These are phyloP conservation scores for Bryum argenteum DNA, from an alignment of 225 moss, liverwort and hornwort species.

Conservation along the genomic window DNA sequence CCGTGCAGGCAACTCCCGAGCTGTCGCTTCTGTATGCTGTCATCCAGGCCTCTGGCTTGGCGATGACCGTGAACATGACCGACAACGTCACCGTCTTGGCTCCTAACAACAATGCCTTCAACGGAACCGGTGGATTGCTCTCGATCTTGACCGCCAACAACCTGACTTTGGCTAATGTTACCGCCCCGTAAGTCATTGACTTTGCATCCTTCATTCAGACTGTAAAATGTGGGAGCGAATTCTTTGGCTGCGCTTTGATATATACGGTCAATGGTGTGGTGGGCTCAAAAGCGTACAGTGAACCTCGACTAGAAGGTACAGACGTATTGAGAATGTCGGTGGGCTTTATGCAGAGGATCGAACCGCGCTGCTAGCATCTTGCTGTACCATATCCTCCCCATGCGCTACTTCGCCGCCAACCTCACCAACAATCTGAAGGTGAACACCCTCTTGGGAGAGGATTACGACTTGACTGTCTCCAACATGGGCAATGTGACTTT, in stretches of 20 bases:
- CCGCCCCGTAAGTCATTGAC: constrained; percentile 21
- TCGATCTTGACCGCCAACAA: background rate
- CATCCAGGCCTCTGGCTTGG: constrained; percentile 22
- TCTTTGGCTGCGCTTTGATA: too few relatives aligned
- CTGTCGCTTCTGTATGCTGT: constrained; percentile 16
- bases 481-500: constrained; percentile 26
- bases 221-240: too few relatives aligned
- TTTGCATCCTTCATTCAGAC: too few relatives aligned
- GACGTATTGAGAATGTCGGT: too few relatives aligned
- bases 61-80: background rate
- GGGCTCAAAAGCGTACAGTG: too few relatives aligned
- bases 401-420: background rate
- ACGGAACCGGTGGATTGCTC: constrained; percentile 34
- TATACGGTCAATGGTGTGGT: too few relatives aligned
- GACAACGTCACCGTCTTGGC: constrained; percentile 51
- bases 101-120: constrained; percentile 52
- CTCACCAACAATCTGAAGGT: constrained; percentile 28
- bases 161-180: constrained; percentile 33
- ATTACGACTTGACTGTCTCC: constrained; percentile 29
- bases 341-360: constrained; percentile 29
- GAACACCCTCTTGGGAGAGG: constrained; percentile 5
- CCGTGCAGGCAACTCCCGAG: constrained; percentile 5
- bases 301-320: too few relatives aligned
- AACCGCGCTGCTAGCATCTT: constrained; percentile 60
- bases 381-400: constrained; percentile 46